Evolutionary conservation across 2,329 filamentous ascomycete genomes (phyloP).

Genomic region (Phialemoniopsis sp.): DNA sequence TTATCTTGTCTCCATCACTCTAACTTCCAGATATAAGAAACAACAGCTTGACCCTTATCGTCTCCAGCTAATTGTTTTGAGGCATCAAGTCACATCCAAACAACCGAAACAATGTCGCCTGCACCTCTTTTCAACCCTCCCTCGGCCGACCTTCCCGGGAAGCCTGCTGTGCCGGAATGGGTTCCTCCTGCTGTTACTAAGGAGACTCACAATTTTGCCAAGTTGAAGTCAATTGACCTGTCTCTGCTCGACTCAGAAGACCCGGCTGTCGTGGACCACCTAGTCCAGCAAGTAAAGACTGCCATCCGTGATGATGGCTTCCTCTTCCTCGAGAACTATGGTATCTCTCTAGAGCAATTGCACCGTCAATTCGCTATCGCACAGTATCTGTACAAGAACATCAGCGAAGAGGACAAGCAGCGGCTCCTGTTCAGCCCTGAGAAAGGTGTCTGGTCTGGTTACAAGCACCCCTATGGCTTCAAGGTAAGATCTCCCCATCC

Average conservation of each 20-base stretch:
- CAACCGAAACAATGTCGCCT: constrained; percentile 18
- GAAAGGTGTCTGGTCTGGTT: constrained; percentile 43
- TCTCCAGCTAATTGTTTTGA: too few relatives aligned
- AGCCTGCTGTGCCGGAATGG: constrained; percentile 37
- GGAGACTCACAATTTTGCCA: constrained; percentile 35
- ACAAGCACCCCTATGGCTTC: constrained; percentile 42
- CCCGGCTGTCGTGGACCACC: constrained; percentile 32
- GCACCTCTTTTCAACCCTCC: constrained; percentile 35
- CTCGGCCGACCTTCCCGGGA: constrained; percentile 27
- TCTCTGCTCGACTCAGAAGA: constrained; percentile 37
- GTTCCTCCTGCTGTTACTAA: constrained; percentile 38
- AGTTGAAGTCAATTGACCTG: constrained; percentile 36
- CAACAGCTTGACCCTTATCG: too few relatives aligned
- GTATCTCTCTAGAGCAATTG: constrained; percentile 39
- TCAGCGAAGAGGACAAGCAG: constrained; percentile 43
- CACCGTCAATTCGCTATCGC: constrained; percentile 46
- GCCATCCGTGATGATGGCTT: constrained; percentile 40
- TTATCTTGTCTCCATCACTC: too few relatives aligned
- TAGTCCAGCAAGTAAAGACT: constrained; percentile 35
- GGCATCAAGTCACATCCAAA: not conserved
- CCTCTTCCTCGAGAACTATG: constrained; percentile 45
- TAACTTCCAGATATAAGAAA: not conserved
- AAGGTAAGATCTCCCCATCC: constrained; percentile 22
- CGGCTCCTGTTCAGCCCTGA: constrained; percentile 41
- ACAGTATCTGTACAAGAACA: constrained; percentile 42